Evolutionary conservation across 2,329 filamentous ascomycete species (phyloP).

Genomic region (Stemphylium vesicarium): DNA sequence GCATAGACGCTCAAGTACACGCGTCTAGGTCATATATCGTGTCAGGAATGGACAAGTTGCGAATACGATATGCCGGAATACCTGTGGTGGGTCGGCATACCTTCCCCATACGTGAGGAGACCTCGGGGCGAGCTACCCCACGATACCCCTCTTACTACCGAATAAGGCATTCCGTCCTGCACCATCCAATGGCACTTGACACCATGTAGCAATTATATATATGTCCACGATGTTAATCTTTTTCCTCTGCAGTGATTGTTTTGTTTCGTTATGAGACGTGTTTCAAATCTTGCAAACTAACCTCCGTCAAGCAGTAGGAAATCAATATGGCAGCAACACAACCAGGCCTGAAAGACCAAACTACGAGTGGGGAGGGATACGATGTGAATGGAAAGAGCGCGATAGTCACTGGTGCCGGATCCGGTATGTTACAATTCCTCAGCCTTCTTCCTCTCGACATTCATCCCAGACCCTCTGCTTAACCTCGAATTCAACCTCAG

Average conservation of each 20-base stretch:
- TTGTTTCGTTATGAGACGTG: too few species aligned
- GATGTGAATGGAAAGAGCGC: slow-evolving; percentile 54
- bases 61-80: background rate
- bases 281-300: background rate
- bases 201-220: slow-evolving; percentile 1
- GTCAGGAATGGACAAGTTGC: background rate
- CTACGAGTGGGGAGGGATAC: slow-evolving; percentile 28
- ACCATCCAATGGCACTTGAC: background rate
- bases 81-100: slow-evolving; percentile 2
- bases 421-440: slow-evolving; percentile 23
- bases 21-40: background rate
- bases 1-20: background rate
- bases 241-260: background rate
- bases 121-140: slow-evolving; percentile 21
- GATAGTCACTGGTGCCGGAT: slow-evolving; percentile 57
- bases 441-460: background rate
- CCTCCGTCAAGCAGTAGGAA: too few species aligned
- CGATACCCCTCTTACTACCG: slow-evolving; percentile 24
- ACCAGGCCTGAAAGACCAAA: background rate
- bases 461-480: background rate
- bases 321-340: too few species aligned
- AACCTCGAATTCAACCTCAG: slow-evolving; percentile 31
- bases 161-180: slow-evolving; percentile 20
- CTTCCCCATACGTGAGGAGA: background rate
- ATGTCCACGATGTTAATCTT: background rate